Percentiles rank a stretch among this genome's conserved stretches.
Conservation (phyloP, 164 flowering plant species). For the Aristolochia californica region DNA sequence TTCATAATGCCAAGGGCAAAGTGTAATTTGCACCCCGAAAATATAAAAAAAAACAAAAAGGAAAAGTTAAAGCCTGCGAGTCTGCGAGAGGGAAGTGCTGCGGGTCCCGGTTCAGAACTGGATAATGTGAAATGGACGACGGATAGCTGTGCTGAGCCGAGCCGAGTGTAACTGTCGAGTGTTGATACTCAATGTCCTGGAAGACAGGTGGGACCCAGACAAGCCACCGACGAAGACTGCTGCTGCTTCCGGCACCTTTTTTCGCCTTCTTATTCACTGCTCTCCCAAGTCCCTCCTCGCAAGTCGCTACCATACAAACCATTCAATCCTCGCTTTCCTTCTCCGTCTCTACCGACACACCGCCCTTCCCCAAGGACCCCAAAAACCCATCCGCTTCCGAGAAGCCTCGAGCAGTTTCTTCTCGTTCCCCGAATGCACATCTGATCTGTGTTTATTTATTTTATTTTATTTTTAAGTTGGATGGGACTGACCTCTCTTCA, state of each 20-base stretch:
- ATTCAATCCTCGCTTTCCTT: neutral
- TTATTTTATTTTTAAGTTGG: neutral
- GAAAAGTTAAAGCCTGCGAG: no score
- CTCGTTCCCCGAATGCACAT: no score
- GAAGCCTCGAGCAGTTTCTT: no score
- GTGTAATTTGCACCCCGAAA: no score
- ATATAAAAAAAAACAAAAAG: no score
- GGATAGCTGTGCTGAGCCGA: conserved; percentile 5
- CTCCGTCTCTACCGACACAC: neutral
- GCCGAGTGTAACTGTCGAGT: neutral
- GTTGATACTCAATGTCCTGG: neutral
- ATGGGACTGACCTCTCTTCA: conserved; percentile 69
- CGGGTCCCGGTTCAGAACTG: no score
- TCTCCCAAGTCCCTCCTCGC: no score
- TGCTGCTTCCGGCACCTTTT: conserved; percentile 6
- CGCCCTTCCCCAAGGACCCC: no score
- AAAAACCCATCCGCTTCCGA: no score
- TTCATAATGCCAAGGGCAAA: no score
- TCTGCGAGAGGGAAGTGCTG: no score
- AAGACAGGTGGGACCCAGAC: conserved; percentile 8
- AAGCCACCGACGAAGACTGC: conserved; percentile 17
- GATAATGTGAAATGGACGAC: neutral
- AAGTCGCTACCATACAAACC: neutral
- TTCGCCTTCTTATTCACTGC: conserved; percentile 8
- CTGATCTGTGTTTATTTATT: neutral